Base-by-base conservation (phyloP, 805 yeast species). In the Candida multigemmis region DNA sequence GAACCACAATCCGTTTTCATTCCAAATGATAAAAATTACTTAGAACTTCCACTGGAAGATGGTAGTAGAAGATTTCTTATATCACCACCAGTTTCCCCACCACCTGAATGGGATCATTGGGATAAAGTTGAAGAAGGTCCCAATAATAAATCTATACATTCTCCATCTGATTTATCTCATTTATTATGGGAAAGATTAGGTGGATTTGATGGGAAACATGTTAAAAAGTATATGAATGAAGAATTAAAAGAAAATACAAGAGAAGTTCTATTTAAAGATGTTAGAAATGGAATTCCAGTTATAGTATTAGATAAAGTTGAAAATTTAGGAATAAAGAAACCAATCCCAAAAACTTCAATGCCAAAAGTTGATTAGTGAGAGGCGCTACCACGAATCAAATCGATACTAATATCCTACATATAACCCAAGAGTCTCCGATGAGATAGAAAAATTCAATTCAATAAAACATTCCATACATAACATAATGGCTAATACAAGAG, bases 1-100 rank as follows among this genome's bases (percentile, higher is more conserved):
- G 35, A 42, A 10, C 25, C 26, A 10, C 13, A 22, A 3, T 29
- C 22, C 16, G 30, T 18, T 13, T 38, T 31, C 3, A 31, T 31
- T 14, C n/a, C n/a, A n/a, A 21, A 27, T 14, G 35, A 36, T 13
- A 35, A 37, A 5, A 53, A 56, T 11, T 61, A 48, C 33, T 41
- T 61, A 27, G 66, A 60, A 35, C 37, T 61, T 11, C 68, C 68
- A 4, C 50, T 50, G 38, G 65, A 61, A 23, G 47, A 35, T 6
- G 60, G 54, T 9, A 48, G 54, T 26, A 43, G 51, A 19, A 30
- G 67, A 10, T 61, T 60, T 29, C 52, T 61, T 24, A 61, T 61
- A n/a, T 57, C 61, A 25, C 68, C 68, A 3, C 68, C 68, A 6
- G 36, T 55, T 6, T 59, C 65, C 7, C 68, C 68, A 0, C 67